Conservation (phyloP, 108 stramenopile species). For the Fistulifera solaris region DNA sequence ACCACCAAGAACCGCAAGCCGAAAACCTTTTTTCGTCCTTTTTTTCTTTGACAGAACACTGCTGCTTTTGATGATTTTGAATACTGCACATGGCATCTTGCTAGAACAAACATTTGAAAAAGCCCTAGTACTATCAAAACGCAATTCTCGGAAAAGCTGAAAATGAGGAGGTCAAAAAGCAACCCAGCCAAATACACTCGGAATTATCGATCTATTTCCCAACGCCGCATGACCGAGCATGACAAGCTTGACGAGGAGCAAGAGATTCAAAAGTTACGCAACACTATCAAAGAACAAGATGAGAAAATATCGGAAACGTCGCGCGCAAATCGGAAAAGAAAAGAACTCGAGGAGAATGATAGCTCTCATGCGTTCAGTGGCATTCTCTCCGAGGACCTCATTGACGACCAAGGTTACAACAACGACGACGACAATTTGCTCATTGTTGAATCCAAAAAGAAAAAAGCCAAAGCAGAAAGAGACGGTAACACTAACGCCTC, state of each 20-base stretch:
- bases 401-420: conserved; percentile 28
- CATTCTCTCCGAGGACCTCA: conserved; percentile 56
- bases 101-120: too few relatives aligned
- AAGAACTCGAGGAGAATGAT: conserved; percentile 4
- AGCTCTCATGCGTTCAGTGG: conserved; percentile 12
- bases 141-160: too few relatives aligned
- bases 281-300: conserved; percentile 30
- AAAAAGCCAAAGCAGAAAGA: conserved; percentile 14
- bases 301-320: not conserved
- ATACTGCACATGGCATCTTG: too few relatives aligned
- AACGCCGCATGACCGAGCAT: conserved; percentile 73
- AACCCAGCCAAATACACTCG: conserved; percentile 74
- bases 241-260: conserved; percentile 44
- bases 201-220: conserved; percentile 81
- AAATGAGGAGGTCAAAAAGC: conserved; percentile 81
- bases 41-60: too few relatives aligned
- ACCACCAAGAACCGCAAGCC: too few relatives aligned
- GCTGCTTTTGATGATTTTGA: too few relatives aligned
- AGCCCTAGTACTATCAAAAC: too few relatives aligned
- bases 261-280: conserved; percentile 47
- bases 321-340: too few relatives aligned
- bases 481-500: conserved; percentile 61
- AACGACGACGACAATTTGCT: conserved; percentile 34
- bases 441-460: conserved; percentile 31
- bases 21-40: too few relatives aligned